Base-by-base conservation (phyloP, 78 protist species). In the Tieghemostelium lacteum region DNA sequence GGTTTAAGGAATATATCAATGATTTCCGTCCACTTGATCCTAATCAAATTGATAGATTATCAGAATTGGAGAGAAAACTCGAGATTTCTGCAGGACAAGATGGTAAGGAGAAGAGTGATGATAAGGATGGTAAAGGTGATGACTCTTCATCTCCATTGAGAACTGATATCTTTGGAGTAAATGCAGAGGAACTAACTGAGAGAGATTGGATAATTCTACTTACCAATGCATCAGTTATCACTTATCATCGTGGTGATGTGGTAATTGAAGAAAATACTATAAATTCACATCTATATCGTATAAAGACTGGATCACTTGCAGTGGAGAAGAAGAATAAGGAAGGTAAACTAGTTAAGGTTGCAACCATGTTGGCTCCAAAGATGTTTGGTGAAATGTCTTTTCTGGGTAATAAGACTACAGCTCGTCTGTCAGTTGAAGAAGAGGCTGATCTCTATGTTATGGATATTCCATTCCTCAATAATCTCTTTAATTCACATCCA, bases 361-460 rank as follows among this genome's bases (percentile, higher is more conserved):
- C 89, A 1, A 36, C 89, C 2, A 91, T 91, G 94, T 40, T 34
- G 14, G 92, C 89, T 31, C 87, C 87, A 58, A 74, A 74, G 37
- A 76, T 91, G 89, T 76, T 91, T 76, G 94, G 94, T 63, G 94
- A 91, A 49, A 91, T 91, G 94, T 65, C 80, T 28, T 83, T 91
- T 77, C 73, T 91, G 16, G 94, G 94, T 28, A 91, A 91, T 49
- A 91, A 91, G 40, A 91, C 89, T 7, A 91, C 94, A 36, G 94
- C 94, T 3, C 55, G 92, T 24, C 70, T 91, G 16, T 49, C 58
- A 26, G 93, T 78, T 8, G 94, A 77, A 8, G 94, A 70, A 37
- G 45, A 69, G 34, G 80, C 88, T 17, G 89, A 91, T 37, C 87
- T 91, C 87, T 78, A 75, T 19, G 93, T 86, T 2, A 86, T 86